phyloP scores from a whole-genome alignment of 2,329 filamentous ascomycete species.

The Talaromyces sp. region DNA sequence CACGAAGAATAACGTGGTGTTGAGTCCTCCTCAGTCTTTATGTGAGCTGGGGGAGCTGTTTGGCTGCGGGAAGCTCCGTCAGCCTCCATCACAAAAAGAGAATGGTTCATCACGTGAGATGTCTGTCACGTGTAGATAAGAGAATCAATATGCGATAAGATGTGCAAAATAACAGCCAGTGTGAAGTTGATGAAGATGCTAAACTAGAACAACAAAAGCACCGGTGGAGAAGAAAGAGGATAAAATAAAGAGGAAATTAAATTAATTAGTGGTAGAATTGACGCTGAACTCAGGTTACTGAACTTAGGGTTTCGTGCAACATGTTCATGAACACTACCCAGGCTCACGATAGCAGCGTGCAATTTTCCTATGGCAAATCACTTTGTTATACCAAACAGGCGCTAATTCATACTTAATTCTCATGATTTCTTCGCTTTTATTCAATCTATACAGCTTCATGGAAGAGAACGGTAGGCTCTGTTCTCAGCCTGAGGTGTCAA shows the following conservation, averaged over 20 bases:
- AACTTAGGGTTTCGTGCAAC: not conserved
- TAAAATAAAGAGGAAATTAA: not conserved
- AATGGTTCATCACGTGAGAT: not conserved
- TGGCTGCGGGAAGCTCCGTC: slow-evolving; percentile 2
- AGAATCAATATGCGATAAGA: not conserved
- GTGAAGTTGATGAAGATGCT: not conserved
- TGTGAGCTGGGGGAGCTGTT: not conserved
- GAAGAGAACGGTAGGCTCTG: not conserved
- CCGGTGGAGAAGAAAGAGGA: not conserved
- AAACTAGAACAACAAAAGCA: not conserved
- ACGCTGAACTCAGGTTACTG: not conserved
- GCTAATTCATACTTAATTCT: not conserved
- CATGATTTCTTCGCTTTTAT: not conserved
- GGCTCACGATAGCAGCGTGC: not conserved
- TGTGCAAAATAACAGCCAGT: not conserved
- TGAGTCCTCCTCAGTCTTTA: not conserved
- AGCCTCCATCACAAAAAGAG: not conserved
- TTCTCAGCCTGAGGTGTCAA: not conserved
- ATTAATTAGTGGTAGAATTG: too few relatives aligned
- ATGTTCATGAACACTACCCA: not conserved
- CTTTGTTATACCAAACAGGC: not conserved
- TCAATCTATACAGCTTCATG: not conserved
- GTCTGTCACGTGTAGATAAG: not conserved
- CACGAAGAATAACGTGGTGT: not conserved
- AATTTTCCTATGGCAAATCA: not conserved